Evolutionary conservation across 345 rosid genomes (phyloP).

Genomic region (Citrus sinensis): DNA sequence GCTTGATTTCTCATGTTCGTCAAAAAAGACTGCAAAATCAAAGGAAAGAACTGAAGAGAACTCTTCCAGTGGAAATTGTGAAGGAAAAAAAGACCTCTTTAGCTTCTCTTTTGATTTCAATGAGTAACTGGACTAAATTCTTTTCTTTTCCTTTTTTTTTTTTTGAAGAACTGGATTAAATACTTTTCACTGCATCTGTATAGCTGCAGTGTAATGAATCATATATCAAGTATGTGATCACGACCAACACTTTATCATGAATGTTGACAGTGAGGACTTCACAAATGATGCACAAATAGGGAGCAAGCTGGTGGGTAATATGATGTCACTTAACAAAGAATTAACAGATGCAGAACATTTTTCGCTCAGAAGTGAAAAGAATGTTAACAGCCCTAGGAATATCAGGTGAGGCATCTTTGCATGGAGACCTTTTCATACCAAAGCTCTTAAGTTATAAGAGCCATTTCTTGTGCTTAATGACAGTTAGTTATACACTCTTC

Average conservation of each 20-base stretch:
- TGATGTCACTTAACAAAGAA: constrained; percentile 18
- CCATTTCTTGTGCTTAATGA: background rate
- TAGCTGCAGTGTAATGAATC: background rate
- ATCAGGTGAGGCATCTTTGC: constrained; percentile 34
- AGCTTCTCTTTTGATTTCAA: constrained; percentile 75
- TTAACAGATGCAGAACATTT: constrained; percentile 22
- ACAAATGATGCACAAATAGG: constrained; percentile 24
- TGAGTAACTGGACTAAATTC: constrained; percentile 37
- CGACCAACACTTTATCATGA: constrained; percentile 9
- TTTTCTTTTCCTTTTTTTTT: background rate
- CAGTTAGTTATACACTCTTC: constrained; percentile 3
- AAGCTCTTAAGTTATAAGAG: background rate
- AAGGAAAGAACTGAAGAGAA: constrained; percentile 55
- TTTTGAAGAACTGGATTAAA: background rate
- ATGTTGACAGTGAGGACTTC: constrained; percentile 31
- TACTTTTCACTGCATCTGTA: background rate
- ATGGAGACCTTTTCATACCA: background rate
- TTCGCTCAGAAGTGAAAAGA: constrained; percentile 23
- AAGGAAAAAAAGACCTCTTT: constrained; percentile 43
- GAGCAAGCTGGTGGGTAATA: constrained; percentile 24
- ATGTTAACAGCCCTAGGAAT: constrained; percentile 18
- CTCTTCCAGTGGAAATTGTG: constrained; percentile 28
- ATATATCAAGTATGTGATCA: background rate
- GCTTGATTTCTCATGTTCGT: constrained; percentile 67
- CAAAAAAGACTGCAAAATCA: constrained; percentile 43